Percentiles rank a stretch among this genome's conserved stretches.
These are phyloP conservation scores for Irpex sp. DNA, from an alignment of 1,284 basidiomycete genomes.

Conservation along the genomic window DNA sequence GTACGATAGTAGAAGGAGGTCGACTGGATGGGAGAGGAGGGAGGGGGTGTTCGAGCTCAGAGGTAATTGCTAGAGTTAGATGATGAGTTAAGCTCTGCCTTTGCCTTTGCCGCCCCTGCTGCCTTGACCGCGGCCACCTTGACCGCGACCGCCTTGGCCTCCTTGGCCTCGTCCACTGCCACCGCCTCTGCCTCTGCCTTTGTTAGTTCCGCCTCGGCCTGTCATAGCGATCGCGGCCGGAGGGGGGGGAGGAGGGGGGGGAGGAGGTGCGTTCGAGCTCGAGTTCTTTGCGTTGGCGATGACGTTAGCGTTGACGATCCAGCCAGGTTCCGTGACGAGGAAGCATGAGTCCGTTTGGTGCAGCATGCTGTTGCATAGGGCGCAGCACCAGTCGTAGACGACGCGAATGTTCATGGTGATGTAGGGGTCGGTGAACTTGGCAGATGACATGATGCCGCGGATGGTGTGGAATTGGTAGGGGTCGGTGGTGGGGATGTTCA, in stretches of 20 bases:
- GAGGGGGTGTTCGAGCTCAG: neutral
- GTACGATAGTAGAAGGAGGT: too few species aligned
- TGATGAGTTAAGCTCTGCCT: too few species aligned
- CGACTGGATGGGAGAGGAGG: too few species aligned
- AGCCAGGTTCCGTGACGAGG: neutral
- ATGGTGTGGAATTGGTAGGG: neutral
- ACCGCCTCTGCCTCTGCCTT: neutral
- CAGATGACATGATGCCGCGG: neutral
- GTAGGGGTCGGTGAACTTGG: neutral
- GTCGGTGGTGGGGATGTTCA: neutral
- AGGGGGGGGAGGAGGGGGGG: neutral
- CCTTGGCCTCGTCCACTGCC: too few species aligned
- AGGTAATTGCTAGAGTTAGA: too few species aligned
- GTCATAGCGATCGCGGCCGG: neutral
- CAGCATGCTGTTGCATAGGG: neutral
- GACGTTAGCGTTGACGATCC: neutral
- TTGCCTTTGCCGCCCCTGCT: neutral
- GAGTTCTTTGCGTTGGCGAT: too few species aligned
- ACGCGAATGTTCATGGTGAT: neutral
- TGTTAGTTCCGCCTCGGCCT: too few species aligned
- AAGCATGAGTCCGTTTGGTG: neutral
- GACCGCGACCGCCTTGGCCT: neutral
- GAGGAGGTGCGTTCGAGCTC: neutral
- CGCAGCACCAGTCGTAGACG: neutral
- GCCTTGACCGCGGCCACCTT: neutral